Base-by-base conservation (phyloP, 495 filamentous ascomycete genomes). In the Daldinia bambusicola region DNA sequence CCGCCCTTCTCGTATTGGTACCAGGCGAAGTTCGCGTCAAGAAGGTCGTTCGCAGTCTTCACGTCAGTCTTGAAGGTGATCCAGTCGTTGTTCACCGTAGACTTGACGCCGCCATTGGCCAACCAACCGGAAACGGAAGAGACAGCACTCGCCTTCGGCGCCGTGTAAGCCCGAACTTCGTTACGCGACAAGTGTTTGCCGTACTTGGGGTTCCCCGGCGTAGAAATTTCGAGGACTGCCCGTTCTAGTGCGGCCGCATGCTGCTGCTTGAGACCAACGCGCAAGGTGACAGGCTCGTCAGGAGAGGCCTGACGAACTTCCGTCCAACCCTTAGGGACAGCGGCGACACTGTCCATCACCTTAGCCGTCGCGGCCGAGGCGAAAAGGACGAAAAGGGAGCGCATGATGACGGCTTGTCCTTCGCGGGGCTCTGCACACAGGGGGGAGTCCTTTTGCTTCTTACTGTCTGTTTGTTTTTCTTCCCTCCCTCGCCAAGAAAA, bases 171-270 rank as follows among this genome's bases (percentile, higher is more conserved):
- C 30, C 83, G 78, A 32, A 88, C 74, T 43, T 85, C 81, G 14
- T 81, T 72, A 20, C 77, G 74, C 55, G 82, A 80, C 58, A 87
- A 53, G 74, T 82, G 83, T 62, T 86, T 72, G 9, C 86, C 86
- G 69, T 89, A 89, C 41, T 74, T 72, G 2, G 79, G 72, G 43
- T 80, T 63, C 7, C 82, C 82, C 0, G 86, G 86, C 0, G 84
- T 87, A 1, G 86, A 86, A 22, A 88, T 75, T 14, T 81, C 76
- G 22, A 79, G 60, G 64, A 88, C 73, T 18, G 77, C 81, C 12
- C 80, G 74, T 76, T 87, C 82, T 6, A 88, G 74, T 63, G 85
- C 80, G 59, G 81, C 83, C 9, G 86, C 70, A 67, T 87, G 87
- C 67, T 86, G 79, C 71, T 83, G 81, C 14, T 63, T 69, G 36